A percentile compares a stretch with the other conserved stretches of the same genome.
Conservation (phyloP, 163 green algal genomes). For the Chloromonas sp. region DNA sequence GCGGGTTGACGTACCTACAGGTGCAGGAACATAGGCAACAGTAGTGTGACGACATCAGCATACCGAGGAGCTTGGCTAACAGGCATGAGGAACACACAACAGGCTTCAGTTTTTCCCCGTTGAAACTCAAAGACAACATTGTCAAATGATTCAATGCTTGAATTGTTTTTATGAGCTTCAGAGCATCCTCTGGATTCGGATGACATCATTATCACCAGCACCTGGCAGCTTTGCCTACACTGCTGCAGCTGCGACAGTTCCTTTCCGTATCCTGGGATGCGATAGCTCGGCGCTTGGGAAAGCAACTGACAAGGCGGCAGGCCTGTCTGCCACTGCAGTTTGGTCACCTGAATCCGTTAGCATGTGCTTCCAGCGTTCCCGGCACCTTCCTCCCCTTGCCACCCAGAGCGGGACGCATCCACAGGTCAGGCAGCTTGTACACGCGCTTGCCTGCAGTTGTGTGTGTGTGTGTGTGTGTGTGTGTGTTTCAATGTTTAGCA, state of each 20-base stretch:
- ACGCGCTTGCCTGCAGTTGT: conserved; percentile 50
- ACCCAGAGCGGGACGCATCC: conserved; percentile 87
- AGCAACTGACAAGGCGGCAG: too few relatives aligned
- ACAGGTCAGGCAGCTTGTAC: conserved; percentile 84
- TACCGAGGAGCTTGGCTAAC: neutral
- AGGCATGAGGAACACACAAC: neutral
- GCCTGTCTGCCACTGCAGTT: too few relatives aligned
- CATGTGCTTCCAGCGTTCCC: conserved; percentile 88
- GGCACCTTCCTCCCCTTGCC: conserved; percentile 88
- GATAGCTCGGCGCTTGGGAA: too few relatives aligned
- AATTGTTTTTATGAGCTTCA: too few relatives aligned
- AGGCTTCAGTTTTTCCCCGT: neutral
- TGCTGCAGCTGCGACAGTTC: too few relatives aligned
- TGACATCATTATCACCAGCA: too few relatives aligned
- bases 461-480: neutral
- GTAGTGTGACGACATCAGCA: neutral
- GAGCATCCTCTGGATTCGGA: too few relatives aligned
- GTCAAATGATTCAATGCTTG: too few relatives aligned
- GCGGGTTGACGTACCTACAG: conserved; percentile 64
- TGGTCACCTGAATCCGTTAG: conserved; percentile 79
- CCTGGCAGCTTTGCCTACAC: too few relatives aligned
- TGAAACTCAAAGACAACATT: too few relatives aligned
- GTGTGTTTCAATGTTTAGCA: neutral
- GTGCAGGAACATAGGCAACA: neutral
- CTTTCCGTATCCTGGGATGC: too few relatives aligned